Percentiles rank a stretch among this genome's conserved stretches.
phyloP scores from a whole-genome alignment of 2,329 filamentous ascomycete species.

The Rhynchosporium graminicola region DNA sequence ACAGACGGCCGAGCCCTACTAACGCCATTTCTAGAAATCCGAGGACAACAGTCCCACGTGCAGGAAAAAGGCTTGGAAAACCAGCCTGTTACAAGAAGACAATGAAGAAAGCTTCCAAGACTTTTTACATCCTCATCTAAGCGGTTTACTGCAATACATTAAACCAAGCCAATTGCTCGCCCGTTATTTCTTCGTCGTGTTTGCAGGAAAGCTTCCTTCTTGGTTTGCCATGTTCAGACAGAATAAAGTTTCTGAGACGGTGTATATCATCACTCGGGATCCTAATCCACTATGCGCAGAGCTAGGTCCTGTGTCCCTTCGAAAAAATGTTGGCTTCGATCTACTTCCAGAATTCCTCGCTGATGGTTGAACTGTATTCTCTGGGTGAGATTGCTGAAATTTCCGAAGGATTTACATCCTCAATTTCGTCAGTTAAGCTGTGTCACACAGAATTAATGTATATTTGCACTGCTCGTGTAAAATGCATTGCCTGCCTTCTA shows the following conservation, averaged over 20 bases:
- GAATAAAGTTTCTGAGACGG: background rate
- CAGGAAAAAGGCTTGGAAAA: background rate
- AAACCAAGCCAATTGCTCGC: background rate
- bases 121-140: slow-evolving; percentile 6
- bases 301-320: no score
- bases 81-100: background rate
- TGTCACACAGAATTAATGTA: background rate
- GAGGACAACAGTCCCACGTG: background rate
- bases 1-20: background rate
- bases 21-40: background rate
- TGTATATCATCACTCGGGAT: no score
- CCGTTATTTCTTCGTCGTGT: background rate
- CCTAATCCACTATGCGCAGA: no score
- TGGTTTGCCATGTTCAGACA: background rate
- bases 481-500: background rate
- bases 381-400: no score
- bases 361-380: no score
- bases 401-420: background rate
- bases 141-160: background rate
- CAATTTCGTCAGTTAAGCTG: background rate
- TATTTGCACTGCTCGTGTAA: background rate
- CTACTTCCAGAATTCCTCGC: no score
- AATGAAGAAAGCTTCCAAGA: background rate
- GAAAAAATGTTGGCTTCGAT: no score
- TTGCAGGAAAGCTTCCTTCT: background rate